These are phyloP conservation scores for Cucurbita pepo DNA, from an alignment of 306 rosid genomes.

Conservation along the genomic window DNA sequence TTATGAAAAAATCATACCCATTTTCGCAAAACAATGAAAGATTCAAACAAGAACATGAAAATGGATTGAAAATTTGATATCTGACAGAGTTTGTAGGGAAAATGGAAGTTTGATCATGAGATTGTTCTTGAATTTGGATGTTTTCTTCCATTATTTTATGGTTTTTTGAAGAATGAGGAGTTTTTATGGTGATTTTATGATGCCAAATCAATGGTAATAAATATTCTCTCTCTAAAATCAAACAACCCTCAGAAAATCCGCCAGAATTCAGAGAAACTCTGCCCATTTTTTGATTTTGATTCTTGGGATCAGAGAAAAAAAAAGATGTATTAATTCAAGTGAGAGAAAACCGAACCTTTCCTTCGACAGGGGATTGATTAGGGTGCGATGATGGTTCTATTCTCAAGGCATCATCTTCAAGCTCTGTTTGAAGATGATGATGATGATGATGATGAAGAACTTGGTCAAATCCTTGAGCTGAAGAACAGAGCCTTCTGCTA, in stretches of 20 bases:
- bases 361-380: conserved; percentile 41
- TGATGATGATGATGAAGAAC: background rate
- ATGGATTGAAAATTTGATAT: background rate
- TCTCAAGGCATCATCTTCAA: conserved; percentile 33
- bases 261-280: conserved; percentile 61
- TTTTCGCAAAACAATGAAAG: background rate
- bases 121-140: background rate
- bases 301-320: conserved; percentile 45
- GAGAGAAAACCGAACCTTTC: background rate
- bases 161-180: background rate
- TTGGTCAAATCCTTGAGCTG: conserved; percentile 8
- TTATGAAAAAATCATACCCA: background rate
- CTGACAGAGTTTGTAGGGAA: background rate
- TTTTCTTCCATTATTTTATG: background rate
- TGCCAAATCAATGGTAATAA: conserved; percentile 11
- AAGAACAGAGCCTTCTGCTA: conserved; percentile 47
- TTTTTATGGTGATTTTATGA: background rate
- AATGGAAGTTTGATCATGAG: background rate
- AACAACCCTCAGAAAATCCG: conserved; percentile 54
- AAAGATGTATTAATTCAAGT: background rate
- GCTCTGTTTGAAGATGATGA: conserved; percentile 29
- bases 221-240: conserved; percentile 58
- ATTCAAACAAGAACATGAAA: background rate
- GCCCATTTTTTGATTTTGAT: conserved; percentile 38
- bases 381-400: conserved; percentile 23